Conservation (phyloP, 306 rosid genomes). For the Morella rubra region DNA sequence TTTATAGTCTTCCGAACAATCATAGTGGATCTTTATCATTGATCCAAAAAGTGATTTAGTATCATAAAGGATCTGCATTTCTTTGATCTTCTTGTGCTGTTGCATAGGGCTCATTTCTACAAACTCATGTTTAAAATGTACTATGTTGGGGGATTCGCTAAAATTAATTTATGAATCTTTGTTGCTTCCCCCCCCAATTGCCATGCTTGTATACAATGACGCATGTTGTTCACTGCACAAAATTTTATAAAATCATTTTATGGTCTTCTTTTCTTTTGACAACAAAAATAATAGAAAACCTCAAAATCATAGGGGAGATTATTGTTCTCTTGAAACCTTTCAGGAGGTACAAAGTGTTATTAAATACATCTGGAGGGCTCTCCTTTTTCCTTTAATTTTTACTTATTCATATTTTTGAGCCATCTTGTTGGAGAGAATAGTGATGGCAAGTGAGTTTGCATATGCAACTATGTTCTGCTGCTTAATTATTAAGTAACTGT, state of each 20-base stretch:
- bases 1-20: slow-evolving; percentile 17
- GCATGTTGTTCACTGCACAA: neutral
- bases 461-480: slow-evolving; percentile 9
- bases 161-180: slow-evolving; percentile 12
- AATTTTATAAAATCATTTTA: neutral
- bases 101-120: slow-evolving; percentile 1
- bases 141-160: slow-evolving; percentile 7
- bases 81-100: slow-evolving; percentile 18
- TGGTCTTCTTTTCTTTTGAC: neutral
- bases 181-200: neutral
- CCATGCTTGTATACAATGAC: neutral
- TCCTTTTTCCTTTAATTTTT: slow-evolving; percentile 1
- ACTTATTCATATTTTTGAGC: neutral
- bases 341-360: neutral
- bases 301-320: neutral
- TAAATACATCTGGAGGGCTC: neutral
- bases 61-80: slow-evolving; percentile 6
- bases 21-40: neutral
- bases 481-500: slow-evolving; percentile 14
- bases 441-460: slow-evolving; percentile 25
- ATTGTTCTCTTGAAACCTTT: neutral
- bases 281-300: neutral
- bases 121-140: neutral
- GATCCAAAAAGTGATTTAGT: neutral
- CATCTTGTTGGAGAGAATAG: neutral